Conservation (phyloP, 371 early-diverging fungal genomes). For the Mortierella sp. region DNA sequence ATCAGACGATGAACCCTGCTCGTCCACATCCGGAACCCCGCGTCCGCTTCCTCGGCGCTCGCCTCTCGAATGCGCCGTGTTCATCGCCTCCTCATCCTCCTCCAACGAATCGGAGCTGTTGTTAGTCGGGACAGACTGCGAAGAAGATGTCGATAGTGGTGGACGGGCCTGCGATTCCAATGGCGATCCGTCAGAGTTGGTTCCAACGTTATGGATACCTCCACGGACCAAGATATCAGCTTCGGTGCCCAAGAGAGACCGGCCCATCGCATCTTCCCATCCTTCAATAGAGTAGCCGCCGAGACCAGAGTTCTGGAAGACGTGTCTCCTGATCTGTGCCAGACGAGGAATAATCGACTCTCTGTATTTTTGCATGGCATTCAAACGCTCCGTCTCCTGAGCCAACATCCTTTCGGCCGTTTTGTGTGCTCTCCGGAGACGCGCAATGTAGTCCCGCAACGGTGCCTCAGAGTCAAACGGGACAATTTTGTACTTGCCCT, state of each 20-base stretch:
- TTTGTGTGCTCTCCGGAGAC: slow-evolving; percentile 38
- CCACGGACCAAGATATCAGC: slow-evolving; percentile 49
- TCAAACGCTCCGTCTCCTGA: slow-evolving; percentile 38
- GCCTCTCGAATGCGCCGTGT: slow-evolving; percentile 15
- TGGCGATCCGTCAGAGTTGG: not conserved
- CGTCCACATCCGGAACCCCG: slow-evolving; percentile 15
- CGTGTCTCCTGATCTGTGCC: slow-evolving; percentile 45
- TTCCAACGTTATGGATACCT: slow-evolving; percentile 31
- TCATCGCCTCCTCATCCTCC: slow-evolving; percentile 18
- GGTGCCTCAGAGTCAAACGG: slow-evolving; percentile 19
- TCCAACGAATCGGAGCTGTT: not conserved
- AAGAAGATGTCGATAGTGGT: slow-evolving; percentile 14
- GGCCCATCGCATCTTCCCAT: slow-evolving; percentile 49
- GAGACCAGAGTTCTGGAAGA: slow-evolving; percentile 41
- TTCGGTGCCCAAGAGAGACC: slow-evolving; percentile 41
- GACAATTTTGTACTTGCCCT: slow-evolving; percentile 14
- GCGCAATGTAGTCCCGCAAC: slow-evolving; percentile 36
- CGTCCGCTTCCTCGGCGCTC: slow-evolving; percentile 9
- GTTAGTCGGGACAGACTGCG: slow-evolving; percentile 23
- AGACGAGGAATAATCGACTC: slow-evolving; percentile 45
- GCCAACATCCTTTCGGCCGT: slow-evolving; percentile 25
- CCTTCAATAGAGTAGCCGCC: slow-evolving; percentile 41
- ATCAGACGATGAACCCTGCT: slow-evolving; percentile 9
- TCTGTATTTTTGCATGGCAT: slow-evolving; percentile 32
- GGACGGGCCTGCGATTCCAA: not conserved